These are phyloP conservation scores for Hyparrhenia diplandra DNA, from an alignment of 176 grass and related monocot species.

Conservation along the genomic window DNA sequence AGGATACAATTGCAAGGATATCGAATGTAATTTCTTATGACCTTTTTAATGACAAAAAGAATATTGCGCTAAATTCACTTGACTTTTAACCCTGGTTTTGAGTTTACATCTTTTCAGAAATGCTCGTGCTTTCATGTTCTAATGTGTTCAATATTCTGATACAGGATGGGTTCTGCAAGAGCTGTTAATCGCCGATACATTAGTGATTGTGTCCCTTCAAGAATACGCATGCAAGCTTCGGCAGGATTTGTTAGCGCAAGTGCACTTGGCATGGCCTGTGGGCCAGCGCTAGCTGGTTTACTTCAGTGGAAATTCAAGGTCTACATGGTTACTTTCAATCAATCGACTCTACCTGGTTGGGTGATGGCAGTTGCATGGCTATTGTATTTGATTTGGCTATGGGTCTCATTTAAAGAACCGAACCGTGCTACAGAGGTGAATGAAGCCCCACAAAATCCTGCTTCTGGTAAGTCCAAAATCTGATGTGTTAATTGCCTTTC, in stretches of 20 bases:
- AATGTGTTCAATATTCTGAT: slow-evolving; percentile 12
- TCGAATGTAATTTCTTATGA: background rate
- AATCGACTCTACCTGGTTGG: slow-evolving; percentile 94
- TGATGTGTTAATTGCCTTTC: slow-evolving; percentile 20
- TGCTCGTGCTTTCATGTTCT: slow-evolving; percentile 10
- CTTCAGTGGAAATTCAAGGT: slow-evolving; percentile 95
- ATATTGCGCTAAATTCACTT: background rate
- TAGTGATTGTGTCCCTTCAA: slow-evolving; percentile 94
- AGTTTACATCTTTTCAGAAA: slow-evolving; percentile 2
- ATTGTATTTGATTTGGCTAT: slow-evolving; percentile 76
- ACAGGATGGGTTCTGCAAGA: slow-evolving; percentile 89
- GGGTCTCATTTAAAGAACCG: slow-evolving; percentile 85
- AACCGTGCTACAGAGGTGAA: slow-evolving; percentile 45
- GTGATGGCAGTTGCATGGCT: slow-evolving; percentile 97
- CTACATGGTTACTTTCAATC: slow-evolving; percentile 76
- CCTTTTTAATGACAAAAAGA: background rate
- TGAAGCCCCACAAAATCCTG: slow-evolving; percentile 29
- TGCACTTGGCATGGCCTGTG: slow-evolving; percentile 97
- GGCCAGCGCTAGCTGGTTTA: slow-evolving; percentile 90
- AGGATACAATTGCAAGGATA: background rate
- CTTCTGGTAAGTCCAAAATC: slow-evolving; percentile 44
- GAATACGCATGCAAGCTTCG: slow-evolving; percentile 91
- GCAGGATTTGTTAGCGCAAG: slow-evolving; percentile 94
- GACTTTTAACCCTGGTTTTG: background rate
- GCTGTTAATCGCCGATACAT: slow-evolving; percentile 96